Base-by-base conservation (phyloP, 768 basidiomycete species). In the Dictyophora rubrovolvata region DNA sequence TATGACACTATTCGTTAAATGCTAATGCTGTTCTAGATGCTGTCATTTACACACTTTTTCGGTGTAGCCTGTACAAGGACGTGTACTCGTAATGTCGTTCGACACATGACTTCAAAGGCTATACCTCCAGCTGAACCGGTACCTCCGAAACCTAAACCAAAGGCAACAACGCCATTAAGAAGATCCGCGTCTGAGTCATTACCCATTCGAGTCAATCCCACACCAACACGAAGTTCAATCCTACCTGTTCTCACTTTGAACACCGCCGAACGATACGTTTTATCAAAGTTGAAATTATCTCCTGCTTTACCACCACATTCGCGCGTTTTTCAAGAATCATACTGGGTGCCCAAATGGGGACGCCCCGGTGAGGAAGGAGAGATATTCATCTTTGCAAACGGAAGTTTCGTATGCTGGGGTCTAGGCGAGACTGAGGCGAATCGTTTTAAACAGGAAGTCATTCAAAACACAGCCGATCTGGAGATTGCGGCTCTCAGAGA, bases 381-480 rank as follows among this genome's bases (percentile, higher is more conserved):
- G 69, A 74, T 93, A 11, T 95, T 94, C 69, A 79, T 96, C 12
- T 96, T 96, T 68, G 77, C 80, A 18, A 92, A 90, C 63, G 93
- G 93, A 2, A 89, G 83, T 63, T 86, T 92, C 60, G 93, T 96
- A 6, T 91, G 85, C 64, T 96, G 93, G 93, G 92, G 91, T 5
- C 71, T 93, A 56, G 80, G 76, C 14, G 89, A 93, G 69, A 77
- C 77, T 9, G 88, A 88, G 42, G 93, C 87, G 1, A 76, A 74
- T 61, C 73, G 71, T 51, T 93, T 94, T 69, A 79, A 83, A 21
- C 69, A 72, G 22, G 77, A 88, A 54, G 77, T 93, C 33, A 72
- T 72, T 17, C 70, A 71, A 42, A 76, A 72, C 21, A 76, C 77
- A 1, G 69, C 75, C 0, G 78, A 76, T 1, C 79, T 84, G 23